phyloP scores from a whole-genome alignment of 139 green algal genomes.

The Trebouxia sp. region DNA sequence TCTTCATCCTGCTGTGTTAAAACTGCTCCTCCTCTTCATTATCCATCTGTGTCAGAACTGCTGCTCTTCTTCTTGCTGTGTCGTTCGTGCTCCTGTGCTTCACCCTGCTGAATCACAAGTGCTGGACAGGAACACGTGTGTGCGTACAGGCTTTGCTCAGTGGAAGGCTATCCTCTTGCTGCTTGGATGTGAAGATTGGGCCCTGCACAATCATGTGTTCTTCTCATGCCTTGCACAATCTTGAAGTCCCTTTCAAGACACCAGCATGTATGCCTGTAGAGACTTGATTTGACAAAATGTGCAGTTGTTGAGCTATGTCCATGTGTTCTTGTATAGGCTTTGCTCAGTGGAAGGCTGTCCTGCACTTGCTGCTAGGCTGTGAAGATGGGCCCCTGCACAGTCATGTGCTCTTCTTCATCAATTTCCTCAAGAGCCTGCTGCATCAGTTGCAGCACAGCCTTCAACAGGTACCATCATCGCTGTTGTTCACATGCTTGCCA shows the following conservation, averaged over 20 bases:
- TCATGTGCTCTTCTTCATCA: conserved; percentile 43
- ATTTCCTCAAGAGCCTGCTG: conserved; percentile 42
- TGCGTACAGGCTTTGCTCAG: conserved; percentile 63
- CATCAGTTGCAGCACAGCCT: conserved; percentile 6
- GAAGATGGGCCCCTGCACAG: conserved; percentile 40
- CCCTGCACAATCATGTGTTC: conserved; percentile 28
- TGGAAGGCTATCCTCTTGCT: conserved; percentile 79
- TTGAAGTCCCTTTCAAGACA: too few relatives aligned
- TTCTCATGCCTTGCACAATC: too few relatives aligned
- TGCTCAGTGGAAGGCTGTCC: conserved; percentile 76
- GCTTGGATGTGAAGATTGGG: conserved; percentile 60
- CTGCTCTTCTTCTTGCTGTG: not conserved
- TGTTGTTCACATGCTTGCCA: too few relatives aligned
- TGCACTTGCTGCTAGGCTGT: conserved; percentile 74
- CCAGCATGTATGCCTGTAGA: too few relatives aligned
- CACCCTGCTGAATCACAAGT: too few relatives aligned
- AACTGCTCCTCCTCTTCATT: too few relatives aligned
- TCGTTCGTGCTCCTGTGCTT: too few relatives aligned
- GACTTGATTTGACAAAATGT: not conserved
- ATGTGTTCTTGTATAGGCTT: conserved; percentile 40
- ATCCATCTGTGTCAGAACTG: not conserved
- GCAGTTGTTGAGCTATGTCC: not conserved
- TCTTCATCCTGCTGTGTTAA: too few relatives aligned
- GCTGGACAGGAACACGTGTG: too few relatives aligned
- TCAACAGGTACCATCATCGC: not conserved